Evolutionary conservation across 2,329 filamentous ascomycete genomes (phyloP), one percentile per base, ranked within the genome.

Genomic region (Colletotrichum zoysiae): DNA sequence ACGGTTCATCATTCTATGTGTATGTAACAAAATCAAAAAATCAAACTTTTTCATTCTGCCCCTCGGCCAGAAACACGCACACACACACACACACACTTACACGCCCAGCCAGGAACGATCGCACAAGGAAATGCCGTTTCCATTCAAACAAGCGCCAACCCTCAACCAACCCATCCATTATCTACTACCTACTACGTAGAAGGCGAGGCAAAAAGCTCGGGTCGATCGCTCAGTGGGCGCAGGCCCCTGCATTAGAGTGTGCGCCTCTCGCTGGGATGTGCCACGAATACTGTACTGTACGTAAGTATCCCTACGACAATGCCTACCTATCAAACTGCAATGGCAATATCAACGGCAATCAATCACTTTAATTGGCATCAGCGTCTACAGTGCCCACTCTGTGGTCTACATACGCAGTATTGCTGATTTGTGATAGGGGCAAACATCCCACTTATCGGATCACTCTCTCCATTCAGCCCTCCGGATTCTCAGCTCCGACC

Each of bases 221-320:
- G 69, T 69, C 55, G 60, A 60, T 70, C 30, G 55, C 55, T 30
- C 64, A 26, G 6, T 23, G 40, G 56, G 46, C 46, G 58, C 65
- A 63, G 55, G 40, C 70, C 70, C 70, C 66, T 72, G 70, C 70
- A 69, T 72, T 72, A 70, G 65, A 60, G 42, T 46, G 59, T 56
- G 55, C 65, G 51, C 66, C 42, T 42, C 55, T 44, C 7, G 59
- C 59, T 65, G 65, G 69, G 65, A 71, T 69, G 65, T 69, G 64
- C 59, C 26, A 26, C 26, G 26, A 26, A 26, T 3, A 26, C 26
- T 26, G 26, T 3, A 26, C 26, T 26, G 26, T 26, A 26, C 26
- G 26, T 26, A 26, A 26, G 26, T 26, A 2, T 26, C 26, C 59
- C 33, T 55, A 63, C 20, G 30, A 44, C 38, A 55, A 64, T 40